Evolutionary conservation across 495 filamentous ascomycete species (phyloP).

Genomic region (Penicillium daleae): DNA sequence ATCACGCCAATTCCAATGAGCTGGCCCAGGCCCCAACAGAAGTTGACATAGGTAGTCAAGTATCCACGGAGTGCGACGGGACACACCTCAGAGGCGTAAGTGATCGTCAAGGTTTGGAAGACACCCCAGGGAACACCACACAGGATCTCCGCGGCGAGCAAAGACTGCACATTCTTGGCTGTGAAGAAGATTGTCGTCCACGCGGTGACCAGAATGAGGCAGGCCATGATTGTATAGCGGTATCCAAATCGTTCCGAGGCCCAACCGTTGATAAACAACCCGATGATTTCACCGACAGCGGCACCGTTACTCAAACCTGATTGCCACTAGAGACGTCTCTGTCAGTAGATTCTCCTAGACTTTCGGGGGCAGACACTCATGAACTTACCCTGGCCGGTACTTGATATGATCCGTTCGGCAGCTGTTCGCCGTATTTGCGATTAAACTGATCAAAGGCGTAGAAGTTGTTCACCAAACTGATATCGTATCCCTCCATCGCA

Average conservation of each 20-base stretch:
- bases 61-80: constrained; percentile 73
- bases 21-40: constrained; percentile 81
- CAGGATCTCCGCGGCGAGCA: constrained; percentile 75
- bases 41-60: constrained; percentile 80
- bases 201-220: constrained; percentile 64
- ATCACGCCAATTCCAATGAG: constrained; percentile 77
- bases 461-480: constrained; percentile 56
- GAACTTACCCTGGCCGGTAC: constrained; percentile 58
- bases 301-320: constrained; percentile 73
- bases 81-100: constrained; percentile 80
- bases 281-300: constrained; percentile 71
- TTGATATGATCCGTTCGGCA: constrained; percentile 63
- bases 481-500: constrained; percentile 63
- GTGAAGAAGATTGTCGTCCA: constrained; percentile 81
- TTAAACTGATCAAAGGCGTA: constrained; percentile 62
- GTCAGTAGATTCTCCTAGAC: background rate
- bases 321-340: constrained; percentile 60
- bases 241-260: constrained; percentile 78
- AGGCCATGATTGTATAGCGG: constrained; percentile 70
- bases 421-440: constrained; percentile 64
- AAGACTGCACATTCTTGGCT: constrained; percentile 66
- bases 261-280: constrained; percentile 75
- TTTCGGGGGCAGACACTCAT: background rate
- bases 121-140: constrained; percentile 83
- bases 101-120: constrained; percentile 78